Base-by-base conservation (phyloP, 176 grass and related monocot genomes). In the Zoysia japonica region DNA sequence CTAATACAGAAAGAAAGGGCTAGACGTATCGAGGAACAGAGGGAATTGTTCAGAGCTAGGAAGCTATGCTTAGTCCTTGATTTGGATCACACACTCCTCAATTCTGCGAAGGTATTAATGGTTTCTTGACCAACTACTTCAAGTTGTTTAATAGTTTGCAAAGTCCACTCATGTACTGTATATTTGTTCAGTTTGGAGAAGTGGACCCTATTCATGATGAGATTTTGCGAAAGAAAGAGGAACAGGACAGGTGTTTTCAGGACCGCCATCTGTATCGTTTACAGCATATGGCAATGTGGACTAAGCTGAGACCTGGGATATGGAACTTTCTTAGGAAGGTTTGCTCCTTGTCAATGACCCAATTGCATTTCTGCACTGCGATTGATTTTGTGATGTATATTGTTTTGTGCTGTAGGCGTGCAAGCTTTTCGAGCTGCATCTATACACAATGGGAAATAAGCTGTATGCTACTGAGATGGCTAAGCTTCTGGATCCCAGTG, bases 301-400 rank as follows among this genome's bases (percentile, higher is more conserved):
- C 96, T 12, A 99, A 99, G 61, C 84, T 99, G 68, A 92, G 96
- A 57, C 92, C 96, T 44, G 96, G 96, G 74, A 95, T 99, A 54
- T 99, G 96, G 96, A 99, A 93, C 83, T 99, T 99, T 80, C 84
- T 99, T 35, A 88, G 95, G 50, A 93, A 95, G 96, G 96, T 99
- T 87, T 76, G 67, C 68, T 79, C 35, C 50, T 2, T 64, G 80
- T 51, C 12, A 19, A 53, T 71, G 40, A 47, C 3, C 6, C 73
- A 13, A 63, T 15, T 75, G 13, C 50, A 11, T 82, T 72, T 72
- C 60, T 53, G 61, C 15, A 65, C 17, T 45, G 1, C 0, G 44
- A 11, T 69, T 88, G 44, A 50, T 59, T 50, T 57, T 88, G 47
- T 71, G 40, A 41, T 90, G 45, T 81, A 43, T 83, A 28, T 28